These are phyloP conservation scores for Hypoxylon sp. DNA, from an alignment of 2,329 filamentous ascomycete genomes.

Conservation along the genomic window DNA sequence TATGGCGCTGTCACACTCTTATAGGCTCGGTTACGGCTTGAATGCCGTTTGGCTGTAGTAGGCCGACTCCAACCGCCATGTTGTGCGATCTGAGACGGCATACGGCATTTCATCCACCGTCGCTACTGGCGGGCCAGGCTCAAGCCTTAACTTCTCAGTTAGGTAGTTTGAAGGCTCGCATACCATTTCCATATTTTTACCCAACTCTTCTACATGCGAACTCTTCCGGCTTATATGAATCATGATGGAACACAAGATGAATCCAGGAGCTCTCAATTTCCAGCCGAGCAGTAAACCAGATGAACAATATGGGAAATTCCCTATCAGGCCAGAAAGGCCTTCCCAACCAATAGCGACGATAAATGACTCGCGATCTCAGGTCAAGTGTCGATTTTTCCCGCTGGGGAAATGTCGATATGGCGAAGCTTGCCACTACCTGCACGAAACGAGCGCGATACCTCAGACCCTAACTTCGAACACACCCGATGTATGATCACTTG, in stretches of 20 bases:
- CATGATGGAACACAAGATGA: conserved; percentile 8
- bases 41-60: background rate
- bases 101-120: background rate
- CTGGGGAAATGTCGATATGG: conserved; percentile 38
- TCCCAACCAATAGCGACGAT: background rate
- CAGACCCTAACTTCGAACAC: background rate
- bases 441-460: background rate
- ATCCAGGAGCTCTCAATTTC: conserved; percentile 21
- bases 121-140: background rate
- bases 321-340: background rate
- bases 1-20: no score
- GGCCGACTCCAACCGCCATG: conserved; percentile 10
- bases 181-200: background rate
- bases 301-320: background rate
- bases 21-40: background rate
- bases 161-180: background rate
- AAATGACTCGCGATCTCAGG: conserved; percentile 15
- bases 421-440: conserved; percentile 29
- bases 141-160: conserved; percentile 2
- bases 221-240: background rate
- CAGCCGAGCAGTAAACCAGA: background rate
- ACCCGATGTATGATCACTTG: conserved; percentile 6
- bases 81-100: conserved; percentile 1
- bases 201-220: no score
- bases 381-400: conserved; percentile 34